Evolutionary conservation across 345 rosid species (phyloP).

Genomic region (Nephelium lappaceum): DNA sequence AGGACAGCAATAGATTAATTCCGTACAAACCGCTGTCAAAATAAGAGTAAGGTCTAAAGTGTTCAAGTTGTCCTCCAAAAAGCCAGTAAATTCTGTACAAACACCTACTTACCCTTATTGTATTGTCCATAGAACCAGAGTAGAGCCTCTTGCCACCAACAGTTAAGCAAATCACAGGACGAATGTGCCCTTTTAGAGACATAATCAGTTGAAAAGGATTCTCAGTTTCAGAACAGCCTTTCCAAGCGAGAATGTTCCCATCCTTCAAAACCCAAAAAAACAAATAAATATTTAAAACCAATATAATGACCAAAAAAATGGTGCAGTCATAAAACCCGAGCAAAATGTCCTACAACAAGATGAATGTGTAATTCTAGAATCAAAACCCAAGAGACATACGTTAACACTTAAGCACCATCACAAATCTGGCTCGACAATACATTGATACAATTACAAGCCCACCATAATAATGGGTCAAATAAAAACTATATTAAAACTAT

Average conservation of each 20-base stretch:
- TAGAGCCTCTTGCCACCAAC: constrained; percentile 18
- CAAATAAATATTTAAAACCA: background rate
- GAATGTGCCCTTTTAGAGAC: constrained; percentile 7
- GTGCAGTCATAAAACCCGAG: background rate
- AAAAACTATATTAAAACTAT: no score
- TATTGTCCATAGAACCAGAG: constrained; percentile 20
- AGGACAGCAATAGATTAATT: no score
- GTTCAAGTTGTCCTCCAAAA: background rate
- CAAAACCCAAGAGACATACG: constrained; percentile 4
- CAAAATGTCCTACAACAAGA: background rate
- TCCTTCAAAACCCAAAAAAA: constrained; percentile 7
- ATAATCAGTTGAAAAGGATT: constrained; percentile 14
- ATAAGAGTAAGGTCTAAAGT: background rate
- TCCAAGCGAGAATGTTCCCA: constrained; percentile 9
- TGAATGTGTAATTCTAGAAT: background rate
- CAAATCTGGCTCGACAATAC: no score
- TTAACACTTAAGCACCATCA: background rate
- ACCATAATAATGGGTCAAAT: no score
- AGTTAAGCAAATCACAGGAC: constrained; percentile 1
- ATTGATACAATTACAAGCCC: no score
- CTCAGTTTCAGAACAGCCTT: background rate
- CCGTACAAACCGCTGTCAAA: no score
- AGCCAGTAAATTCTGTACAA: background rate
- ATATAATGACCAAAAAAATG: background rate
- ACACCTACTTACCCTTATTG: constrained; percentile 5